phyloP scores from a whole-genome alignment of 129 eudicot genomes.

The Scalesia atractyloides region DNA sequence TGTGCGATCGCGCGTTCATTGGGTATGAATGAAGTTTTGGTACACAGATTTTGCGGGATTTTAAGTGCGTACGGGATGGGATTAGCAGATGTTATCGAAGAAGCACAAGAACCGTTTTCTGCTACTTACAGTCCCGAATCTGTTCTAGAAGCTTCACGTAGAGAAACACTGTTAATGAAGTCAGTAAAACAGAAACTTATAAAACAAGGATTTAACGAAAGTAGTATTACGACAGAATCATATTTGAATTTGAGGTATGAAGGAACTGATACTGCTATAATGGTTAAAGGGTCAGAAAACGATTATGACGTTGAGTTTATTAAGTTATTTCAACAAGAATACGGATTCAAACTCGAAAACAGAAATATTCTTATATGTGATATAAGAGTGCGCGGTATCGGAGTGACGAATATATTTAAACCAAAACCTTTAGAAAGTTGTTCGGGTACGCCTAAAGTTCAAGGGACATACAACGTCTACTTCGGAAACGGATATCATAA shows the following conservation, averaged over 20 bases:
- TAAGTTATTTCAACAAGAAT: slow-evolving; percentile 79
- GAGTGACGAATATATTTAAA: slow-evolving; percentile 86
- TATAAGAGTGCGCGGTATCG: slow-evolving; percentile 94
- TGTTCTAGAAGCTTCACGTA: slow-evolving; percentile 66
- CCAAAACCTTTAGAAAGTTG: slow-evolving; percentile 55
- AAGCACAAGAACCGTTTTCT: slow-evolving; percentile 89
- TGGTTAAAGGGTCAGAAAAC: slow-evolving; percentile 67
- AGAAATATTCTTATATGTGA: slow-evolving; percentile 82
- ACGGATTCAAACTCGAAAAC: slow-evolving; percentile 87
- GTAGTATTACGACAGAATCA: slow-evolving; percentile 61
- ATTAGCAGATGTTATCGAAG: slow-evolving; percentile 96
- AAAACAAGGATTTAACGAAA: slow-evolving; percentile 76
- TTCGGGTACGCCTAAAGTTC: slow-evolving; percentile 50
- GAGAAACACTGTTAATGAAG: slow-evolving; percentile 60
- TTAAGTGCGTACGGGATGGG: slow-evolving; percentile 97
- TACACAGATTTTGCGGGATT: slow-evolving; percentile 92
- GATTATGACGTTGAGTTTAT: slow-evolving; percentile 78
- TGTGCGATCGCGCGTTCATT: slow-evolving; percentile 96
- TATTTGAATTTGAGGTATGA: slow-evolving; percentile 83
- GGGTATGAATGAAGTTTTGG: slow-evolving; percentile 91
- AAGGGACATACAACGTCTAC: slow-evolving; percentile 58
- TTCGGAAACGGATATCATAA: slow-evolving; percentile 66
- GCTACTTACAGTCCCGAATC: slow-evolving; percentile 72
- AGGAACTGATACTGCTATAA: slow-evolving; percentile 96
- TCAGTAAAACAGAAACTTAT: slow-evolving; percentile 64